Percentiles rank a stretch among this genome's conserved stretches.
phyloP scores from a whole-genome alignment of 148 eudicot genomes.

The Silene uniflora region DNA sequence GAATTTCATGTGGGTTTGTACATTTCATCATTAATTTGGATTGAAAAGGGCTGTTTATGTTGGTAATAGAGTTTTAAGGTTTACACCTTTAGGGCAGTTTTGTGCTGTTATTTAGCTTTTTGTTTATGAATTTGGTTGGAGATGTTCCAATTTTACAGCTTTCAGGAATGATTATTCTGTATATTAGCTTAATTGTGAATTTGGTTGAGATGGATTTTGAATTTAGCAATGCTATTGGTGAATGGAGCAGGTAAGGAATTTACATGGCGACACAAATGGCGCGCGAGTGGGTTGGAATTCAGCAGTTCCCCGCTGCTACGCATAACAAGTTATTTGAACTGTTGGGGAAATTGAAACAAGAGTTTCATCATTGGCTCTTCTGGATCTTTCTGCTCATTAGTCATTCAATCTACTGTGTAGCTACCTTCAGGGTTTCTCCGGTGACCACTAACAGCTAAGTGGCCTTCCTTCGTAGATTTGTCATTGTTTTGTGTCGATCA shows the following conservation, averaged over 20 bases:
- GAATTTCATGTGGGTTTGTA: constrained; percentile 3
- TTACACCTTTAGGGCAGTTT: neutral
- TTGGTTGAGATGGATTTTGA: neutral
- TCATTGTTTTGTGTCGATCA: too few species aligned
- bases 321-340: constrained; percentile 66
- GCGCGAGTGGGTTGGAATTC: constrained; percentile 83
- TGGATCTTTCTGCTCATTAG: too few species aligned
- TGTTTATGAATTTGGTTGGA: neutral
- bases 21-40: neutral
- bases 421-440: too few species aligned
- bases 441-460: too few species aligned
- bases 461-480: too few species aligned
- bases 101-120: neutral
- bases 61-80: neutral
- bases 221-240: constrained; percentile 5
- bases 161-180: neutral
- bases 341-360: constrained; percentile 63
- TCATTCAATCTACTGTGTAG: too few species aligned
- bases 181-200: neutral
- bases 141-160: neutral
- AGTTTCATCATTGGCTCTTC: constrained; percentile 3
- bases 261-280: constrained; percentile 28
- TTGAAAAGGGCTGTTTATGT: neutral
- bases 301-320: constrained; percentile 85
- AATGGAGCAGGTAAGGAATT: constrained; percentile 17